Evolutionary conservation across 176 grass and related monocot genomes (phyloP), one percentile per base, ranked within the genome.

Genomic region (Pharus latifolius): DNA sequence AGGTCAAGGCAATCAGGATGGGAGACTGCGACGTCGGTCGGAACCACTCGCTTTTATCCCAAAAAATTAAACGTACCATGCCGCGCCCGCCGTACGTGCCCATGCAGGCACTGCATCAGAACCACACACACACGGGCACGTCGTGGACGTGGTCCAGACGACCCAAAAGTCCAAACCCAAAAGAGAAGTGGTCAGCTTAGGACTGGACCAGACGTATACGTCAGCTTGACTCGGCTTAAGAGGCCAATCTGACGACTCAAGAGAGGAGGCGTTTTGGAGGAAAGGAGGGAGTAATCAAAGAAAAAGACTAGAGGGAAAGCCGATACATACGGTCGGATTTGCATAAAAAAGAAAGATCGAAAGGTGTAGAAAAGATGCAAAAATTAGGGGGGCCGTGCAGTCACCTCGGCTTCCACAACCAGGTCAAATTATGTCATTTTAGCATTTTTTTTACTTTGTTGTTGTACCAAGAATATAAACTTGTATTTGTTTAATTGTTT

Each of bases 1-100:
- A n/a, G n/a, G n/a, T n/a, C n/a, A n/a, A 9, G 48, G 35, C 48
- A 49, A 65, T 68, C 63, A 37, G 40, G 64, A 69, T 50, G 54
- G 11, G 53, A 59, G 76, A 2, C 65, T 41, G 52, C 54, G 63
- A 24, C 23, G 6, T 24, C 52, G 24, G 24, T 17, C 24, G 12
- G 15, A 60, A 45, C 73, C 73, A 77, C 49, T 26, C 49, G 49
- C 3, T 45, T 48, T 26, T 37, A 37, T 13, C 71, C 55, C 43
- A 3, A 49, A n/a, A 10, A 33, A 37, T n/a, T n/a, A n/a, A n/a
- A n/a, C n/a, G n/a, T n/a, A n/a, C n/a, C n/a, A 16, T 16, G 67
- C 14, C 49, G 15, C 9, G 13, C 7, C 8, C 20, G 38, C 35
- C 23, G 38, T 19, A 40, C 30, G 22, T 46, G 72, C 29, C n/a